phyloP scores from a whole-genome alignment of 2,329 filamentous ascomycete species.

The Endocalyx cinctus region DNA sequence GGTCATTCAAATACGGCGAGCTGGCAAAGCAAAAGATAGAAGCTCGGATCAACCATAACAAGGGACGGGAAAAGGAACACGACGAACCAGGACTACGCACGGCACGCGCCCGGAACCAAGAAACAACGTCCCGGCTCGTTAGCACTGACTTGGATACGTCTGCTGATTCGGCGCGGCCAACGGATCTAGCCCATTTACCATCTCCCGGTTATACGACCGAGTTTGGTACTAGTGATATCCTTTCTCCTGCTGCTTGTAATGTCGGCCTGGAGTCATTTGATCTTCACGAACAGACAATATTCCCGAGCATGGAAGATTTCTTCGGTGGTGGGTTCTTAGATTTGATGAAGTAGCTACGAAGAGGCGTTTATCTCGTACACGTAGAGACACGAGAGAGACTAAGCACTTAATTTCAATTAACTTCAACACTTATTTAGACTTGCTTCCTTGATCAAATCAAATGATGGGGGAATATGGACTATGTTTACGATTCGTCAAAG shows the following conservation, averaged over 20 bases:
- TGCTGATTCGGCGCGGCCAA: slow-evolving; percentile 2
- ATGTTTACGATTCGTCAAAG: too few species aligned
- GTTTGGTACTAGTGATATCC: slow-evolving; percentile 6
- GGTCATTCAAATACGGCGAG: slow-evolving; percentile 25
- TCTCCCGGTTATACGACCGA: too few species aligned
- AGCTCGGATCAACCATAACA: slow-evolving; percentile 14
- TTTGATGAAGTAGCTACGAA: slow-evolving; percentile 24
- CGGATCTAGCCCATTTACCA: too few species aligned
- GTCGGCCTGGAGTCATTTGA: slow-evolving; percentile 10
- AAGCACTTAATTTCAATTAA: too few species aligned
- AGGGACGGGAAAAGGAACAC: neutral
- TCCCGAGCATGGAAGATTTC: slow-evolving; percentile 29
- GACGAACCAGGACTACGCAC: too few species aligned
- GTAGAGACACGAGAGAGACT: too few species aligned
- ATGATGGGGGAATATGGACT: too few species aligned
- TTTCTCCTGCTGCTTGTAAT: slow-evolving; percentile 2
- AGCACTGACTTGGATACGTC: slow-evolving; percentile 4
- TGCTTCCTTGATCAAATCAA: too few species aligned
- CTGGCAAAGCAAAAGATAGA: slow-evolving; percentile 25
- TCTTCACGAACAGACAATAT: slow-evolving; percentile 19
- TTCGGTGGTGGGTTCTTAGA: slow-evolving; percentile 28
- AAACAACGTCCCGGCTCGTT: slow-evolving; percentile 2
- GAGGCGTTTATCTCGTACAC: too few species aligned
- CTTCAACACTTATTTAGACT: too few species aligned
- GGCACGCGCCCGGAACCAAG: slow-evolving; percentile 1